These are phyloP conservation scores for Albizia julibrissin DNA, from an alignment of 306 rosid species.

Conservation along the genomic window DNA sequence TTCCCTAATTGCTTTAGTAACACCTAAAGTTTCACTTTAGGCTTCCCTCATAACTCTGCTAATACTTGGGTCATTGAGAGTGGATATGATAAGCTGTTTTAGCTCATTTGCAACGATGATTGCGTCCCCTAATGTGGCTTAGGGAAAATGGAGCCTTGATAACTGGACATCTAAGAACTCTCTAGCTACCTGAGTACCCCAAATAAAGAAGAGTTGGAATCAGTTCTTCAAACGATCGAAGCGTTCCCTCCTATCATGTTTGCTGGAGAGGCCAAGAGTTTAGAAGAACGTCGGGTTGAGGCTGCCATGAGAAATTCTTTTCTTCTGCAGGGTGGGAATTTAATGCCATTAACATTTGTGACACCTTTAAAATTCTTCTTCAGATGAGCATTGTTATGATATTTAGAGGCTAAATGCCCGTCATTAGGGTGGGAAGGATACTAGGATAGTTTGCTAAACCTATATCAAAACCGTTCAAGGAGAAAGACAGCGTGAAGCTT, in stretches of 20 bases:
- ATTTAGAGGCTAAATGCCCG: conserved; percentile 98
- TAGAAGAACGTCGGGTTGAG: conserved; percentile 73
- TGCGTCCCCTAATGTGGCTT: conserved; percentile 36
- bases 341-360: conserved; percentile 90
- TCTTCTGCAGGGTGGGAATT: conserved; percentile 94
- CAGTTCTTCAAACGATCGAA: conserved; percentile 77
- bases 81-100: too few relatives aligned
- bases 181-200: conserved; percentile 92
- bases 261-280: conserved; percentile 86
- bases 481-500: conserved; percentile 84
- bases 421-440: conserved; percentile 97
- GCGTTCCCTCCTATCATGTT: conserved; percentile 93
- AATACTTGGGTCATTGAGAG: too few relatives aligned
- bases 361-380: conserved; percentile 81
- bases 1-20: too few relatives aligned
- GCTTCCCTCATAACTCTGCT: too few relatives aligned
- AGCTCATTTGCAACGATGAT: conserved; percentile 2
- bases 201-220: conserved; percentile 56
- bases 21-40: too few relatives aligned
- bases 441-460: conserved; percentile 99
- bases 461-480: conserved; percentile 85
- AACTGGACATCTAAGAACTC: conserved; percentile 84
- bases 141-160: conserved; percentile 62
- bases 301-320: conserved; percentile 96
- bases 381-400: conserved; percentile 93